Base-by-base conservation (phyloP, 2,329 filamentous ascomycete genomes). In the Cladosporium halotolerans region DNA sequence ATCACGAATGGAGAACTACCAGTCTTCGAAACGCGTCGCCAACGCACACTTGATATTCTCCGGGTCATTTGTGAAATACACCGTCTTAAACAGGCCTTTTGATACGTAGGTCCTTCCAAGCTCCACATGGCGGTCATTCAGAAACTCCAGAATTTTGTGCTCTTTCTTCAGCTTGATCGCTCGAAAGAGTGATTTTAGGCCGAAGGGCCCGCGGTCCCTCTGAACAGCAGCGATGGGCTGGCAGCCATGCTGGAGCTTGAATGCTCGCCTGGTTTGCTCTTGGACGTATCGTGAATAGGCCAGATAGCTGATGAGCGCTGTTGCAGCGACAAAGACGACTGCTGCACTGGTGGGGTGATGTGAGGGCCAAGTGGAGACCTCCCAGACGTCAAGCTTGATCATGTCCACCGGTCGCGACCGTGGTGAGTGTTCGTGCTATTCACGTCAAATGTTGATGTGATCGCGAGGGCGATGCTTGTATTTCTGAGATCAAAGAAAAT, bases 11-110 rank as follows among this genome's bases (percentile, higher is more conserved):
- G 11, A 32, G 14, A 44, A 47, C 28, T 34, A 54, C 58, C 68
- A 74, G 49, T 73, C 71, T 51, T 72, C 72, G 58, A 73, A 74
- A 36, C 67, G 66, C 23, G 68, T 57, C 38, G 65, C 65, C 34
- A 74, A 58, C 2, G 73, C 59, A 0, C 70, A 66, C 58, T 74
- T 72, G 54, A 74, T 56, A 44, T 74, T 74, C 48, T 70, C 70
- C 0, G 70, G 70, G 55, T 74, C 72, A 14, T 50, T 52, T 9
- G 58, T 60, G 3, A 53, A 41, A 16, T 45, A 33, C 31, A 50
- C 13, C 16, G 11, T 33, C 13, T 11, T 33, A 9, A 16, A 5
- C 10, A 16, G 16, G 10, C 11, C 33, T 10, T 39, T n/a, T 11
- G 36, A 19, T 18, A 40, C 31, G 40, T 53, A 46, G 9, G 50